A percentile compares a stretch with the other conserved stretches of the same genome.
Evolutionary conservation across 768 basidiomycete genomes (phyloP).

Genomic region (Goffeauzyma gilvescens): DNA sequence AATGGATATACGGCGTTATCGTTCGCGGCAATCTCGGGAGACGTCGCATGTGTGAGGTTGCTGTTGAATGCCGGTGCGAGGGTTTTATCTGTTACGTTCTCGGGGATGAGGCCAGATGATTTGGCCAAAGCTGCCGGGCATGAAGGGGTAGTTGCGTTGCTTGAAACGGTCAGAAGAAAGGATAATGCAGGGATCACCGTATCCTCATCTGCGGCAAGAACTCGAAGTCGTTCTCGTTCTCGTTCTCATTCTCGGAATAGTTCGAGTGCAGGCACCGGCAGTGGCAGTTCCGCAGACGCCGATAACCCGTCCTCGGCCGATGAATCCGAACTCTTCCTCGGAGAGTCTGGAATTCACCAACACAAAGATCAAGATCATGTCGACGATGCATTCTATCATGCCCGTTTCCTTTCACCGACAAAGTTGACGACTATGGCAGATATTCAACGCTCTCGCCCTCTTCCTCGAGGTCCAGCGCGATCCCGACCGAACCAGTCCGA

Average conservation of each 20-base stretch:
- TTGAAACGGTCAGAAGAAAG: too few species aligned
- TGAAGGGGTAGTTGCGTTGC: conserved; percentile 27
- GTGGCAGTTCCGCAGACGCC: conserved; percentile 18
- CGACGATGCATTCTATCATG: not conserved
- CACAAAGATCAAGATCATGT: conserved; percentile 3
- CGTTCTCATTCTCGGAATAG: too few species aligned
- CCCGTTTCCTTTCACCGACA: conserved; percentile 10
- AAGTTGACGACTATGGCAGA: conserved; percentile 4
- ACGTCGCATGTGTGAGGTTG: conserved; percentile 44
- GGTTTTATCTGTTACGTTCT: conserved; percentile 27
- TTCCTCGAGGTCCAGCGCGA: too few species aligned
- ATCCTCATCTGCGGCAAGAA: too few species aligned
- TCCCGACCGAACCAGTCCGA: too few species aligned
- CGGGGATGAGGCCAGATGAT: conserved; percentile 32
- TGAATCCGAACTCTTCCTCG: conserved; percentile 2
- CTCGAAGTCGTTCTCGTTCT: too few species aligned
- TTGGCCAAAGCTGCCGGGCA: conserved; percentile 32
- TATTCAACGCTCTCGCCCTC: too few species aligned
- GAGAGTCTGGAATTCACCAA: conserved; percentile 1
- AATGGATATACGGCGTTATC: conserved; percentile 83
- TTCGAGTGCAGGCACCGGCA: too few species aligned
- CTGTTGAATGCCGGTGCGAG: conserved; percentile 69
- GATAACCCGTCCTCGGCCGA: conserved; percentile 23
- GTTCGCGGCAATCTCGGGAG: conserved; percentile 53
- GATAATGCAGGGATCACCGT: too few species aligned